These are phyloP conservation scores for Fusarium nodosum DNA, from an alignment of 2,329 filamentous ascomycete genomes.

Conservation along the genomic window DNA sequence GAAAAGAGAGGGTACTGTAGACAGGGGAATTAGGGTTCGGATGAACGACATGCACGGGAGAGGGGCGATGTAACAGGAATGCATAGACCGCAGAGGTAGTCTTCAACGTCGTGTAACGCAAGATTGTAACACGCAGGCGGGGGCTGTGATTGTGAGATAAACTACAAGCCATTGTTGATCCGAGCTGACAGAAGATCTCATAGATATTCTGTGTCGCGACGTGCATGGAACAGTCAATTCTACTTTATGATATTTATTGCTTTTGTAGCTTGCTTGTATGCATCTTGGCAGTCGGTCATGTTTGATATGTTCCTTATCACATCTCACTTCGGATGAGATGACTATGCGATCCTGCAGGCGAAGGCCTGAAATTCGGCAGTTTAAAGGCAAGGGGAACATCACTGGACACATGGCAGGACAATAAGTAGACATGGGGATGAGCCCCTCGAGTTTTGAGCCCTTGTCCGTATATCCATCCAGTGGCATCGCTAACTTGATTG, in stretches of 20 bases:
- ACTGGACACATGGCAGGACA: conserved; percentile 5
- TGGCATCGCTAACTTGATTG: conserved; percentile 5
- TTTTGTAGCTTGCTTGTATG: neutral
- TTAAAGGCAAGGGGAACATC: conserved; percentile 2
- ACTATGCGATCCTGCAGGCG: conserved; percentile 28
- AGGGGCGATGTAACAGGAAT: conserved; percentile 16
- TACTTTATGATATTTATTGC: conserved; percentile 6
- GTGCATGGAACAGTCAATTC: neutral
- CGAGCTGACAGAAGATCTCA: neutral
- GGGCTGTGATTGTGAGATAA: neutral
- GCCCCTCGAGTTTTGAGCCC: conserved; percentile 19
- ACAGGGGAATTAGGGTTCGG: conserved; percentile 23
- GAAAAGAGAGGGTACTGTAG: conserved; percentile 12
- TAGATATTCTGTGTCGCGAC: neutral
- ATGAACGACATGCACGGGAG: conserved; percentile 24
- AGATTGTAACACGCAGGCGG: neutral
- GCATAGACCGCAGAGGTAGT: conserved; percentile 1
- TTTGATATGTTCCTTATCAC: conserved; percentile 16
- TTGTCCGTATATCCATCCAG: conserved; percentile 21
- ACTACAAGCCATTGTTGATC: neutral
- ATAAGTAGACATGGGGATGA: conserved; percentile 9
- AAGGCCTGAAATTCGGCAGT: conserved; percentile 1
- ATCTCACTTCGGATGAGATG: conserved; percentile 9
- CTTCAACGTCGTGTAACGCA: neutral
- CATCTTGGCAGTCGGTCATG: conserved; percentile 2